These are phyloP conservation scores for Annulohypoxylon stygium DNA, from an alignment of 495 filamentous ascomycete species.

Conservation along the genomic window DNA sequence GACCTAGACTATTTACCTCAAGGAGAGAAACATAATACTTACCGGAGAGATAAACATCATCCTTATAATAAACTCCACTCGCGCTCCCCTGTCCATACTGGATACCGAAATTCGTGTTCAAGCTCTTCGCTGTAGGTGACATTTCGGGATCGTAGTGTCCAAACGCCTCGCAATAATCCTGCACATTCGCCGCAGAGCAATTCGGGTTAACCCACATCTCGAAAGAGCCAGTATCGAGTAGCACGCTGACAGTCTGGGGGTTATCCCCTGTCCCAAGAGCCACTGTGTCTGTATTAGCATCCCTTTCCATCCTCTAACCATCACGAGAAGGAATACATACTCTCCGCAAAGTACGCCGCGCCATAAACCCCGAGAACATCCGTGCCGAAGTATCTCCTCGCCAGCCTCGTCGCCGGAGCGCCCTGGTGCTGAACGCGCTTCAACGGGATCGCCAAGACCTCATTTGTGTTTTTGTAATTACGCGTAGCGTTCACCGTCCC, in stretches of 20 bases:
- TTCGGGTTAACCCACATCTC: constrained; percentile 63
- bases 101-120: constrained; percentile 45
- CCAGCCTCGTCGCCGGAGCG: constrained; percentile 46
- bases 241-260: constrained; percentile 54
- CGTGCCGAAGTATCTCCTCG: constrained; percentile 42
- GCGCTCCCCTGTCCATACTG: constrained; percentile 53
- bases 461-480: constrained; percentile 18
- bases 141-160: constrained; percentile 51
- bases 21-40: constrained; percentile 7
- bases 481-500: constrained; percentile 7
- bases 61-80: constrained; percentile 51
- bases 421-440: constrained; percentile 41
- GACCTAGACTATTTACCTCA: neutral
- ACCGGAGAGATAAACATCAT: constrained; percentile 55
- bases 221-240: constrained; percentile 61
- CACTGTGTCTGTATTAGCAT: constrained; percentile 40
- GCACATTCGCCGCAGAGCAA: constrained; percentile 49
- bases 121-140: constrained; percentile 51
- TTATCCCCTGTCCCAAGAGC: constrained; percentile 43
- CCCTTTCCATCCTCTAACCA: neutral
- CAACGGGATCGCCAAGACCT: constrained; percentile 44
- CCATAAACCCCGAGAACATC: constrained; percentile 48
- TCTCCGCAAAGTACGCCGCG: constrained; percentile 50
- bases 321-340: constrained; percentile 24
- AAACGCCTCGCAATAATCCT: constrained; percentile 46